A percentile compares a stretch with the other conserved stretches of the same genome.
These are phyloP conservation scores for Hypoxylon sp. DNA, from an alignment of 2,329 filamentous ascomycete genomes.

Conservation along the genomic window DNA sequence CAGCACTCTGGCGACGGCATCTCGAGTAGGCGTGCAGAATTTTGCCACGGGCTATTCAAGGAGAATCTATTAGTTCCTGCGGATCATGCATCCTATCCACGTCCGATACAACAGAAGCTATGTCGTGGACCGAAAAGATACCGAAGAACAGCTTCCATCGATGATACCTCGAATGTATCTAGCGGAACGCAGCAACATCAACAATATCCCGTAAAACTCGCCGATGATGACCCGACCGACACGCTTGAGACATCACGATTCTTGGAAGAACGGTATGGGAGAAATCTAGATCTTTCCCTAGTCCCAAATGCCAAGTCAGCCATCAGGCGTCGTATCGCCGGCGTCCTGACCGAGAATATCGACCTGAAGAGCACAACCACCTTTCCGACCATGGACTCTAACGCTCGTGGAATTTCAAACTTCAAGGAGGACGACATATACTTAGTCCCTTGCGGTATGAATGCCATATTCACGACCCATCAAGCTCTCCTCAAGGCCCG, in stretches of 20 bases:
- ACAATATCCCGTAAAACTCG: conserved; percentile 37
- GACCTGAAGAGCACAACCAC: conserved; percentile 72
- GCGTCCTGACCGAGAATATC: conserved; percentile 80
- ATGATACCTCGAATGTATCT: conserved; percentile 50
- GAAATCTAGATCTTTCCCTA: conserved; percentile 86
- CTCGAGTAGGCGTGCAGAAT: conserved; percentile 91
- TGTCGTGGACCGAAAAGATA: conserved; percentile 85
- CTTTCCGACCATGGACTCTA: conserved; percentile 64
- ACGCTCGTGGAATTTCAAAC: conserved; percentile 70
- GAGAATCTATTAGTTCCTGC: conserved; percentile 71
- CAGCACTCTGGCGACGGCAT: conserved; percentile 95
- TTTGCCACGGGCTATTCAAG: conserved; percentile 82
- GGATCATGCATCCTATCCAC: conserved; percentile 47
- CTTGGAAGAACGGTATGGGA: conserved; percentile 93
- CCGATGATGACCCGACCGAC: conserved; percentile 56
- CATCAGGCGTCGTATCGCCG: conserved; percentile 88
- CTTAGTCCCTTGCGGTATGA: conserved; percentile 93
- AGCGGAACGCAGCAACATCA: conserved; percentile 43
- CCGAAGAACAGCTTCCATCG: conserved; percentile 69
- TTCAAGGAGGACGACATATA: conserved; percentile 91
- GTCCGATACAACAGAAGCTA: conserved; percentile 56
- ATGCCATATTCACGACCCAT: conserved; percentile 91
- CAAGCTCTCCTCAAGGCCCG: conserved; percentile 77
- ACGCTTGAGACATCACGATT: conserved; percentile 81
- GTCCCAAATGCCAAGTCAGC: conserved; percentile 87